Evolutionary conservation across 2,329 filamentous ascomycete genomes (phyloP), one percentile per base, ranked within the genome.

Genomic region (Biscogniauxia sp.): DNA sequence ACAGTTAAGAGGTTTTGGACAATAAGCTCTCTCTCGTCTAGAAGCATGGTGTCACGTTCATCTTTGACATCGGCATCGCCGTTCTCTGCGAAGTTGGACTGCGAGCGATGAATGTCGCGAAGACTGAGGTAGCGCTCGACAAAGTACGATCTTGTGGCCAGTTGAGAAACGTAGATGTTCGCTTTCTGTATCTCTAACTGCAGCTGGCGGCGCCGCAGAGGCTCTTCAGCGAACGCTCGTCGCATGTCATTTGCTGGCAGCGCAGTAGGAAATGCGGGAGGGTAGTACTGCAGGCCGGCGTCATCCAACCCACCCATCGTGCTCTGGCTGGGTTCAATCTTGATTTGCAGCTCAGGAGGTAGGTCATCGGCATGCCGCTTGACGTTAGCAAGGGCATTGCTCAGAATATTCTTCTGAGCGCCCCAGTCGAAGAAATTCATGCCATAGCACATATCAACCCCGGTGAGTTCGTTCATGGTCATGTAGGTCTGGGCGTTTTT

Each of bases 151-250:
- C 93, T 84, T 0, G 92, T 96, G 2, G 88, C 88, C 9, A 97
- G 80, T 69, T 93, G 89, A 5, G 89, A 94, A 1, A 88, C 87
- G 71, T 94, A 92, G 49, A 97, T 91, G 73, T 96, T 96, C 6
- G 92, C 91, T 73, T 96, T 96, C 73, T 96, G 92, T 28, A 97
- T 95, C 75, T 96, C 93, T 66, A 88, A 92, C 71, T 95, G 91
- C 4, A 93, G 73, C 58, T 82, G 79, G 1, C 85, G 80, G 2
- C 84, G 81, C 2, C 80, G 78, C 25, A 77, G 72, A 1, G 82
- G 80, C 25, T 85, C 77, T 20, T 77, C 74, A 57, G 80, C 79
- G 60, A 85, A 78, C 7, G 79, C 74, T 49, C 78, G 80, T 51
- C 82, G 80, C 17, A 84, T 69, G 64, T 86, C 83, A 63, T 83